Conservation (phyloP, 176 grass and related monocot species). For the Leersia perrieri region DNA sequence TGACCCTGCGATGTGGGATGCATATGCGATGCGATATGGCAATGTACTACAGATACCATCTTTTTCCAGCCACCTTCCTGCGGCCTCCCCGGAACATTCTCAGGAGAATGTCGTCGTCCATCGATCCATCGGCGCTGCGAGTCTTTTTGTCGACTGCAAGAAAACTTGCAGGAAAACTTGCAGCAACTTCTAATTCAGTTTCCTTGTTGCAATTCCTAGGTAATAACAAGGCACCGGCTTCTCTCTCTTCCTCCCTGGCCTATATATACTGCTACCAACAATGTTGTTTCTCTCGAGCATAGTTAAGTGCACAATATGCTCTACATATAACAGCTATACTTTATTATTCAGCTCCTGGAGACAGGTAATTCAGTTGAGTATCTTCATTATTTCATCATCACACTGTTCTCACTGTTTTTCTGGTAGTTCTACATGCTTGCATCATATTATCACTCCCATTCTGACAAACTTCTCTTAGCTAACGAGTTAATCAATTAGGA, state of each 20-base stretch:
- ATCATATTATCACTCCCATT: too few relatives aligned
- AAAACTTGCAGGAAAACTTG: conserved; percentile 10
- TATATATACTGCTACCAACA: neutral
- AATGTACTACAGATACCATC: neutral
- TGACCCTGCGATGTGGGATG: too few relatives aligned
- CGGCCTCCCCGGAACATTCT: conserved; percentile 3
- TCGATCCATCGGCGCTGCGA: neutral
- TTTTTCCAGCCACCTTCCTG: neutral
- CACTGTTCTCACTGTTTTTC: too few relatives aligned
- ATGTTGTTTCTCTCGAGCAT: neutral
- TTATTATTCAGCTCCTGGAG: too few relatives aligned
- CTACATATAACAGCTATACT: too few relatives aligned
- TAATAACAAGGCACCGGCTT: neutral
- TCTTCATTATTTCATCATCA: too few relatives aligned
- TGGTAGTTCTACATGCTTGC: too few relatives aligned
- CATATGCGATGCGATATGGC: neutral
- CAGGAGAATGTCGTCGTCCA: too few relatives aligned
- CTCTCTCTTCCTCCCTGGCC: neutral
- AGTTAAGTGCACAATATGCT: too few relatives aligned
- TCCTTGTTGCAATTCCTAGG: neutral
- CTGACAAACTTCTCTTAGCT: too few relatives aligned
- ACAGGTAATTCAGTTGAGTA: too few relatives aligned
- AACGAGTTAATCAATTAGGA: too few relatives aligned
- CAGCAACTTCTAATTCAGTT: neutral
- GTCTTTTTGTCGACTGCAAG: neutral